Percentiles rank a stretch among this genome's conserved stretches.
phyloP scores from a whole-genome alignment of 2,329 filamentous ascomycete species.

The Lizonia empirigonia region DNA sequence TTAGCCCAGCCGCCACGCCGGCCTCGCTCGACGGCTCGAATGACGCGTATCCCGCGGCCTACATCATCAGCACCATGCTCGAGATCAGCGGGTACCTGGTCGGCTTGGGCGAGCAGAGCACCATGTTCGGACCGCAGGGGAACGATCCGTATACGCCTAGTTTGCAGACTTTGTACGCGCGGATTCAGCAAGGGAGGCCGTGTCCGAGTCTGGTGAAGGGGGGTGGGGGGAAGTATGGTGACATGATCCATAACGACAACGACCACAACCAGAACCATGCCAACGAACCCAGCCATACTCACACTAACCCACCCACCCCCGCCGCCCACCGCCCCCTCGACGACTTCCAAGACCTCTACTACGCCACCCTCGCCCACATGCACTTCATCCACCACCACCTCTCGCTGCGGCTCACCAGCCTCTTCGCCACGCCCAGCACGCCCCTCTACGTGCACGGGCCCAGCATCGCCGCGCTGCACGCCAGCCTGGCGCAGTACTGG shows the following conservation, averaged over 20 bases:
- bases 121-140: conserved; percentile 15
- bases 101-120: conserved; percentile 16
- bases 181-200: conserved; percentile 47
- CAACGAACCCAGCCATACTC: no score
- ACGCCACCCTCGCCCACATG: conserved; percentile 34
- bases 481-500: conserved; percentile 32
- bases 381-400: conserved; percentile 33
- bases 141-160: conserved; percentile 35
- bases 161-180: conserved; percentile 34
- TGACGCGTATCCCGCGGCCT: conserved; percentile 12
- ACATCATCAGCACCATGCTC: conserved; percentile 20
- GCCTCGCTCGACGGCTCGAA: conserved; percentile 16
- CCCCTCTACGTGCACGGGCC: conserved; percentile 18
- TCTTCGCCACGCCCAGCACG: conserved; percentile 27
- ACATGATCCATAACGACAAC: conserved; percentile 23
- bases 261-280: conserved; percentile 21
- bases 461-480: conserved; percentile 22
- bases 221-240: no score
- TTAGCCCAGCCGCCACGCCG: conserved; percentile 24
- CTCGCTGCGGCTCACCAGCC: conserved; percentile 29
- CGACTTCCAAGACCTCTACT: conserved; percentile 45
- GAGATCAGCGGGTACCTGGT: conserved; percentile 24
- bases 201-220: no score
- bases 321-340: conserved; percentile 56
- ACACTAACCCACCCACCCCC: no score